A percentile compares a stretch with the other conserved stretches of the same genome.
phyloP scores from a whole-genome alignment of 2,329 filamentous ascomycete genomes.

The Xylaria digitata region DNA sequence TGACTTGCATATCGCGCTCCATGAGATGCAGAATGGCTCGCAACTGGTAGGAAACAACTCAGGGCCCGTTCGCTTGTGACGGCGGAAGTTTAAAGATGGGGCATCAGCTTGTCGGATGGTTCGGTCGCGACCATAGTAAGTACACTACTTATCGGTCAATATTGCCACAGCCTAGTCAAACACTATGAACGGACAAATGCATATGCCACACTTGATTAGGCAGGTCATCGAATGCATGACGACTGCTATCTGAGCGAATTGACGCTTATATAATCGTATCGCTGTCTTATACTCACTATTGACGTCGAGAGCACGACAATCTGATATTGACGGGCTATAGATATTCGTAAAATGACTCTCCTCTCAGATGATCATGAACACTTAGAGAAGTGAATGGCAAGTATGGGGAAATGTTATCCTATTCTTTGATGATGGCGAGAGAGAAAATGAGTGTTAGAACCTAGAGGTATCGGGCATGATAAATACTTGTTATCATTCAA shows the following conservation, averaged over 20 bases:
- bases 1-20: slow-evolving; percentile 20
- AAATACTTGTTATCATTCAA: too few species aligned
- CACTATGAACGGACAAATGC: slow-evolving; percentile 4
- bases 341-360: background rate
- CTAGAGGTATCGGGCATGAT: too few species aligned
- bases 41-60: background rate
- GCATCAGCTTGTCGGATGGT: slow-evolving; percentile 8
- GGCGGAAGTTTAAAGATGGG: slow-evolving; percentile 1
- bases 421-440: too few species aligned
- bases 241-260: background rate
- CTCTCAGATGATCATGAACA: too few species aligned
- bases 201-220: slow-evolving; percentile 19
- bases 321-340: background rate
- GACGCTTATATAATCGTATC: slow-evolving; percentile 8
- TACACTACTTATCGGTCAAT: slow-evolving; percentile 9
- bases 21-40: slow-evolving; percentile 1
- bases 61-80: background rate
- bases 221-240: slow-evolving; percentile 21
- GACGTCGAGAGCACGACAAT: background rate
- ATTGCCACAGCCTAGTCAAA: background rate
- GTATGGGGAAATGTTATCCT: too few species aligned
- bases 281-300: background rate
- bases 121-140: background rate
- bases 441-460: too few species aligned
- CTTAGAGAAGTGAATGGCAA: too few species aligned